Base-by-base conservation (phyloP, 2,329 filamentous ascomycete genomes). In the Cryphonectria nitschkei region DNA sequence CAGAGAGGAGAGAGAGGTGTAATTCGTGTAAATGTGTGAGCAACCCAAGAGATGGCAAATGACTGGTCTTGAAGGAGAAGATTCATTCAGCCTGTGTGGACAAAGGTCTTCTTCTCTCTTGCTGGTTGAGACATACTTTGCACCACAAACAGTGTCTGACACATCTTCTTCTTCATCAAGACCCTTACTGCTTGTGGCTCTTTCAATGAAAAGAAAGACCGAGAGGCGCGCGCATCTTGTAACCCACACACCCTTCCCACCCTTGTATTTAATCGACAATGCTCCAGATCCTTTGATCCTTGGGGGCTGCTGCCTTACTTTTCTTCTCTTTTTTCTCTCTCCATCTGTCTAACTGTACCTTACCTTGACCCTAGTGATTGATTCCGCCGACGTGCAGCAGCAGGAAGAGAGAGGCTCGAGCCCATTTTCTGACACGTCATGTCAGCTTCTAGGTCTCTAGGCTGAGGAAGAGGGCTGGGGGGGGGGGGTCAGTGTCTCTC, bases 341-440 rank as follows among this genome's bases (percentile, higher is more conserved):
- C 1, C 41, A 26, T 22, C 16, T 22, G 7, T n/a, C 22, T n/a
- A 50, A 9, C 43, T 56, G 13, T 56, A 29, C n/a, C 58, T 32
- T 56, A 29, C n/a, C 58, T 32, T 2, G 37, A 19, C n/a, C 54
- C 22, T n/a, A 26, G 54, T 9, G 26, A 58, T 58, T 26, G 26
- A 58, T 58, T 26, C 26, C 54, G 32, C 54, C 1, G 8, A 32
- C 1, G n/a, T 58, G 54, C 56, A 60, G 56, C 43, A 19, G 43
- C 6, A 46, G 14, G 3, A 46, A 50, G 43, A 22, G 37, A 58
- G 11, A 56, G 22, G 1, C 58, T 16, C 34, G 58, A 37, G 58
- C 26, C 58, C 58, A 61, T 61, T 61, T 39, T 61, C 58, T 61
- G 58, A 39, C 58, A 39, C 32, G 32, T 22, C 58, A 50, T n/a